Base-by-base conservation (phyloP, 139 green algal species). In the Astrephomene gubernaculifera region DNA sequence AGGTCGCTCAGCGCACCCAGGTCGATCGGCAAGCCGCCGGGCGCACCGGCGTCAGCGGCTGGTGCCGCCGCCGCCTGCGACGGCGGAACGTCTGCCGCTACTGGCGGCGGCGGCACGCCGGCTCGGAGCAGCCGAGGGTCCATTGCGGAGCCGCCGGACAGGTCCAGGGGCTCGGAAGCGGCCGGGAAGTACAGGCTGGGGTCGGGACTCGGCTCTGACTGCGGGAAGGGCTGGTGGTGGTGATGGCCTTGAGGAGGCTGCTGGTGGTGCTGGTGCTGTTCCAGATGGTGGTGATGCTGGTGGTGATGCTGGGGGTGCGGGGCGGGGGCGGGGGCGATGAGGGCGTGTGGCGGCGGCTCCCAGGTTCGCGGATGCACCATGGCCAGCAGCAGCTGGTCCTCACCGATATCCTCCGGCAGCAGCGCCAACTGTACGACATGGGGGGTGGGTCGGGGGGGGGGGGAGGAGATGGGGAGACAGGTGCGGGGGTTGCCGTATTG, bases 291-390 rank as follows among this genome's bases (percentile, higher is more conserved):
- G 27, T 41, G 27, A 24, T 79, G 44, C 41, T 61, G 53, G 41
- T 38, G 43, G 12, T 63, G 43, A 9, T 61, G 70, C 17, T 78
- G 70, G 35, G 25, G 52, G 22, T 29, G n/a, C n/a, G n/a, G n/a
- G n/a, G n/a, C n/a, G n/a, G n/a, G n/a, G n/a, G n/a, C n/a, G n/a
- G n/a, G n/a, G n/a, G n/a, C n/a, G n/a, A n/a, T n/a, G n/a, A n/a
- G n/a, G n/a, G 38, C 31, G 14, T 67, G 44, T 35, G 33, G 44
- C n/a, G 44, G 44, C 43, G 57, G 44, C 61, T 68, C 38, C 74
- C 83, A 72, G 25, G 63, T 82, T 45, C 89, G 88, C 27, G 84
- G 85, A 60, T 94, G 89, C 9, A 94, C 83, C n/a, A 94, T 71
- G 35, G 90, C 87, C 70, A 93, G 57, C 81, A 93, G 76, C 71